These are phyloP conservation scores for Rutidosis leptorrhynchoides DNA, from an alignment of 129 eudicot genomes.

Conservation along the genomic window DNA sequence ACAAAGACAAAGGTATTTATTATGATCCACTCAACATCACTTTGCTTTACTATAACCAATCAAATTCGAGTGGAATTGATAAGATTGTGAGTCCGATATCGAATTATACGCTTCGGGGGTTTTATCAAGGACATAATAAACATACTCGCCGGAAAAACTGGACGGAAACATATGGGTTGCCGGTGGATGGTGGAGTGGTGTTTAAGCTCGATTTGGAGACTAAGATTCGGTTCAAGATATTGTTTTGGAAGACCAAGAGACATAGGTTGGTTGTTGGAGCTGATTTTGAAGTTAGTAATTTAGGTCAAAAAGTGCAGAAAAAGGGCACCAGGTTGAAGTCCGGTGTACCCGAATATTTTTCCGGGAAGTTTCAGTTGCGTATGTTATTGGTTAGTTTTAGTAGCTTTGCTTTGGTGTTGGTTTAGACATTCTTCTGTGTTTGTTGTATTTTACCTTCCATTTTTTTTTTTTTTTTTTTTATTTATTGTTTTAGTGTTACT, in stretches of 20 bases:
- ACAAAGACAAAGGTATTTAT: conserved; percentile 59
- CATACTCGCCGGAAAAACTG: conserved; percentile 37
- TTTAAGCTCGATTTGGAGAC: conserved; percentile 22
- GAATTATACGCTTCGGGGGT: conserved; percentile 36
- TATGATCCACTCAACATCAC: conserved; percentile 43
- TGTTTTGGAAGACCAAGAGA: conserved; percentile 6
- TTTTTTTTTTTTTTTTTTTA: too few relatives aligned
- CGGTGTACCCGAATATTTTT: neutral
- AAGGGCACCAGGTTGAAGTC: neutral
- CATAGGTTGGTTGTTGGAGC: neutral
- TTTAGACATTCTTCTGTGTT: neutral
- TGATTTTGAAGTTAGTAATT: neutral
- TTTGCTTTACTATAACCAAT: conserved; percentile 28
- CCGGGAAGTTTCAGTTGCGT: neutral
- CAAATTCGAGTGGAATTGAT: neutral
- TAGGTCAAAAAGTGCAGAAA: neutral
- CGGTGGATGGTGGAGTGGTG: conserved; percentile 34
- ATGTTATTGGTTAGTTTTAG: neutral
- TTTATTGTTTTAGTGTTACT: too few relatives aligned
- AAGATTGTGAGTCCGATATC: conserved; percentile 23
- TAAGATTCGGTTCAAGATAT: neutral
- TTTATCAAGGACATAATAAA: conserved; percentile 65
- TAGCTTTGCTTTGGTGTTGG: neutral
- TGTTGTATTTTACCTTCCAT: too few relatives aligned
- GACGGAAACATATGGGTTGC: conserved; percentile 30